Percentiles rank a stretch among this genome's conserved stretches.
Evolutionary conservation across 257 asterid genomes (phyloP).

Genomic region (Primulina tabacum): DNA sequence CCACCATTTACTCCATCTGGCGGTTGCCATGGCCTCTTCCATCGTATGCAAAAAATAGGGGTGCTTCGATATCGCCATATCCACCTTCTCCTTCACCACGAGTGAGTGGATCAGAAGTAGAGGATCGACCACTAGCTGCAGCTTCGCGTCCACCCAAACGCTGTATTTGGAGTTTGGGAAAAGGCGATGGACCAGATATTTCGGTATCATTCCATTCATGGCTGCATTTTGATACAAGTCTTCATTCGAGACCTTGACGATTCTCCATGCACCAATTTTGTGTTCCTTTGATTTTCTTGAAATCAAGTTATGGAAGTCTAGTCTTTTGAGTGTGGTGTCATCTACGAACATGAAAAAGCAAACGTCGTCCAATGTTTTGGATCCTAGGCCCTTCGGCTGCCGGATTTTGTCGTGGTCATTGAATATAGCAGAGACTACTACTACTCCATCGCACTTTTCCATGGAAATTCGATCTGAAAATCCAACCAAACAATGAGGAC

Average conservation of each 20-base stretch:
- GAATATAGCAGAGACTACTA: slow-evolving; percentile 83
- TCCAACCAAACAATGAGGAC: slow-evolving; percentile 6
- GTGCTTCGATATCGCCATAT: slow-evolving; percentile 82
- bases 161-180: slow-evolving; percentile 81
- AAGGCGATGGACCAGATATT: slow-evolving; percentile 69
- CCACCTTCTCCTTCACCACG: slow-evolving; percentile 54
- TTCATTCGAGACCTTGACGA: slow-evolving; percentile 45
- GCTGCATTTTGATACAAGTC: slow-evolving; percentile 62
- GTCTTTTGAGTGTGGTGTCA: slow-evolving; percentile 51
- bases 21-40: slow-evolving; percentile 93
- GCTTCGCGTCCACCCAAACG: slow-evolving; percentile 89
- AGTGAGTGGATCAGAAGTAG: slow-evolving; percentile 69
- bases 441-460: slow-evolving; percentile 70
- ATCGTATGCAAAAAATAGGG: slow-evolving; percentile 66
- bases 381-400: slow-evolving; percentile 85
- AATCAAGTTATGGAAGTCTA: slow-evolving; percentile 49
- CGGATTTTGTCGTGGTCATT: slow-evolving; percentile 88
- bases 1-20: slow-evolving; percentile 95
- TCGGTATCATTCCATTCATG: slow-evolving; percentile 81
- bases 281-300: slow-evolving; percentile 36
- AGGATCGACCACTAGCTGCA: slow-evolving; percentile 84
- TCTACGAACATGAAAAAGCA: slow-evolving; percentile 91
- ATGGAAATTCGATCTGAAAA: slow-evolving; percentile 51
- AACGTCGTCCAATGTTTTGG: slow-evolving; percentile 47
- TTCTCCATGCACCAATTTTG: slow-evolving; percentile 78